Evolutionary conservation across 2,329 filamentous ascomycete species (phyloP).

Genomic region (Penicillium brevicompactum): DNA sequence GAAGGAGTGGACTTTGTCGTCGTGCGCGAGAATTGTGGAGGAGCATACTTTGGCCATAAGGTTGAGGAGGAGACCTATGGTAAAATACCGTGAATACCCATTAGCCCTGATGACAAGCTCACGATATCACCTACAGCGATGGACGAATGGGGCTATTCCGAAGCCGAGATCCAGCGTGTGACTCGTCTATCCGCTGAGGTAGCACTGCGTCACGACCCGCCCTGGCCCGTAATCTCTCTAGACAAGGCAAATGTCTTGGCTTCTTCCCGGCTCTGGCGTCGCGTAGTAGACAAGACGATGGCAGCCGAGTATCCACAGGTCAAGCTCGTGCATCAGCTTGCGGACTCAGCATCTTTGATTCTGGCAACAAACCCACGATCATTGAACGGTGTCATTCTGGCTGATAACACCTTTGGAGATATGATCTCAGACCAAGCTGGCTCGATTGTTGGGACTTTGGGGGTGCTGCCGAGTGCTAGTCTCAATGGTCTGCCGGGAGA

Average conservation of each 20-base stretch:
- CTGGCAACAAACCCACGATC: slow-evolving; percentile 85
- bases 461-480: slow-evolving; percentile 81
- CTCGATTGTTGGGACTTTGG: slow-evolving; percentile 83
- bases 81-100: slow-evolving; percentile 42
- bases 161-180: slow-evolving; percentile 78
- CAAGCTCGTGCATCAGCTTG: slow-evolving; percentile 79
- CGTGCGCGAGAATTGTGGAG: slow-evolving; percentile 46
- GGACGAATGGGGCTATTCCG: slow-evolving; percentile 84
- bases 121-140: slow-evolving; percentile 38
- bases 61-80: slow-evolving; percentile 41
- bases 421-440: slow-evolving; percentile 91
- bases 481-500: slow-evolving; percentile 80
- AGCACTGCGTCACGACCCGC: slow-evolving; percentile 71
- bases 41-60: slow-evolving; percentile 46
- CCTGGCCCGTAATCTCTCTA: slow-evolving; percentile 75
- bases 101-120: slow-evolving; percentile 40
- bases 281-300: slow-evolving; percentile 78
- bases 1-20: slow-evolving; percentile 79
- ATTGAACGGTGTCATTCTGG: slow-evolving; percentile 84
- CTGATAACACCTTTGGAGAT: slow-evolving; percentile 89
- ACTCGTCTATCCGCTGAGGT: slow-evolving; percentile 76
- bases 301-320: slow-evolving; percentile 81
- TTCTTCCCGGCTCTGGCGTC: slow-evolving; percentile 81
- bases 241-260: slow-evolving; percentile 95
- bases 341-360: slow-evolving; percentile 88